Evolutionary conservation across 495 filamentous ascomycete species (phyloP), one percentile per base, ranked within the genome.

Genomic region (Glutinoglossum americanum): DNA sequence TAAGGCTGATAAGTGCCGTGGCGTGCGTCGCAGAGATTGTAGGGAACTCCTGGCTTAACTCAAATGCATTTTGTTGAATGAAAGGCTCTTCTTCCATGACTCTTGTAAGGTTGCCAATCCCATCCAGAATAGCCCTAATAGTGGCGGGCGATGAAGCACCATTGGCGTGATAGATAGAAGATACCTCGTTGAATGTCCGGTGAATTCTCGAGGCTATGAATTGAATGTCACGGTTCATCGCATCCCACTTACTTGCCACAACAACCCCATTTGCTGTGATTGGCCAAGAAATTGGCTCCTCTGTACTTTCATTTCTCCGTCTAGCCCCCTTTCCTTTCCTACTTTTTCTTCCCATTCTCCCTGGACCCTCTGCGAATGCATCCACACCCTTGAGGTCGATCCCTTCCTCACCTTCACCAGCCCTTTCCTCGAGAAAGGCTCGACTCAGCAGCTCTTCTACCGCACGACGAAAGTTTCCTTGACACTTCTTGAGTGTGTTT

Each of bases 371-470:
- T 27, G 72, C 73, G 63, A 96, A 96, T 0, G 78, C 89, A 58
- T 96, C 87, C 11, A 95, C 70, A 1, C 89, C 85, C 64, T 83
- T 87, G 1, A 76, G 76, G 13, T 78, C 65, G 4, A 61, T 63
- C 0, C 67, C 62, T 25, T 74, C 71, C 1, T 71, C 71, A 0
- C 65, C 69, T 7, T 70, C 66, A 64, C 17, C 57, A 60, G n/a
- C 62, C 2, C 71, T 68, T 35, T 86, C 74, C 44, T 84, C 76
- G 17, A 95, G 79, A 64, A 79, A 86, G 10, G 80, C 74, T 6
- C 82, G 73, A 57, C 82, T 92, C 11, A 95, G 73, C 2, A 98
- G 72, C 51, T 87, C 81, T 65, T 98, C 88, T 61, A 93, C 81
- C 1, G 88, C 78, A 21, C 74, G 73, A n/a, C 74, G 73, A 21